phyloP scores from a whole-genome alignment of 164 flowering plant species.

The Platanus orientalis region DNA sequence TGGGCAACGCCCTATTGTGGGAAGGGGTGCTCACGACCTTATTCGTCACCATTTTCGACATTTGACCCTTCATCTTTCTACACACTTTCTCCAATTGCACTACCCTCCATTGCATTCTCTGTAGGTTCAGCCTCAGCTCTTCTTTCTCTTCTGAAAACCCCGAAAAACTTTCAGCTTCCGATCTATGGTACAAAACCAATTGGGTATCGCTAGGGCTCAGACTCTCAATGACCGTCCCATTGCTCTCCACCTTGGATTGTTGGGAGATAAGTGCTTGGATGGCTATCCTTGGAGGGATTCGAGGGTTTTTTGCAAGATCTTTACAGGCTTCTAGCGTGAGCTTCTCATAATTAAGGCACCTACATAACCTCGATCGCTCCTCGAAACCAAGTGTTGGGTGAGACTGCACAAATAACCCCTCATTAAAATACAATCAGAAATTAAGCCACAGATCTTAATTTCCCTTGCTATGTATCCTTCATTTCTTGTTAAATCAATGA shows the following conservation, averaged over 20 bases:
- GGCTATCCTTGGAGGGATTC: conserved; percentile 49
- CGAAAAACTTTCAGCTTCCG: neutral
- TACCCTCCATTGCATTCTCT: conserved; percentile 47
- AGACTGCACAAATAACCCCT: conserved; percentile 34
- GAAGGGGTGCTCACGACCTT: too few species aligned
- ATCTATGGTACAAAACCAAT: conserved; percentile 12
- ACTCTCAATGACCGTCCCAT: neutral
- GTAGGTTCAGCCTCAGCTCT: conserved; percentile 18
- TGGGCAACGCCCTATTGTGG: too few species aligned
- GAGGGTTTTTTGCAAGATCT: conserved; percentile 56
- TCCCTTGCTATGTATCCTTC: too few species aligned
- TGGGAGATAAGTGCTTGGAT: conserved; percentile 52
- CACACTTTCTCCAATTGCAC: conserved; percentile 21
- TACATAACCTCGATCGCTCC: conserved; percentile 47
- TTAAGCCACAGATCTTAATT: neutral
- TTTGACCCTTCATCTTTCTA: conserved; percentile 56
- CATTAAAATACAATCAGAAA: neutral
- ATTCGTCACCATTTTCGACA: conserved; percentile 37
- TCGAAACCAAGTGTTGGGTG: conserved; percentile 46
- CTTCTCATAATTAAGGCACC: conserved; percentile 55
- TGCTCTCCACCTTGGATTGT: conserved; percentile 12
- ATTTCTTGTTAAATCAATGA: too few species aligned
- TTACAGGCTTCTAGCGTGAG: conserved; percentile 53
- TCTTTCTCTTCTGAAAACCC: conserved; percentile 9
- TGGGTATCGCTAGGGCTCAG: conserved; percentile 8